Evolutionary conservation across 106 monocot genomes (phyloP).

Genomic region (Xerophyta viscosa): DNA sequence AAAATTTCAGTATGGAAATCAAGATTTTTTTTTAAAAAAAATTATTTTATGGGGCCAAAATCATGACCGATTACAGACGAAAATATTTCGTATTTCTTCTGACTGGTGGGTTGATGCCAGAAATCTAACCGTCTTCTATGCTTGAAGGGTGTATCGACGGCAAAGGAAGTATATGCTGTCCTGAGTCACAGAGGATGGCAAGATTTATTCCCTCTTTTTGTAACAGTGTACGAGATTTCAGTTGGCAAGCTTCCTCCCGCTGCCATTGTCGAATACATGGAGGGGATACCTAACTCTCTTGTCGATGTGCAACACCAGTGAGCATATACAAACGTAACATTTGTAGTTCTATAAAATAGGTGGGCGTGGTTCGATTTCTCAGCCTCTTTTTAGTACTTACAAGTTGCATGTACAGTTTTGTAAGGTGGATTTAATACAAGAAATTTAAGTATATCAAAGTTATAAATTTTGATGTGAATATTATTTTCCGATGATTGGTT

Average conservation of each 20-base stretch:
- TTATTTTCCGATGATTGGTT: no score
- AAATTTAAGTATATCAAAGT: no score
- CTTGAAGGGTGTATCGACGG: slow-evolving; percentile 77
- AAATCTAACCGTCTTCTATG: slow-evolving; percentile 1
- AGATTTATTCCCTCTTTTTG: slow-evolving; percentile 59
- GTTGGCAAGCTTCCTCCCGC: slow-evolving; percentile 54
- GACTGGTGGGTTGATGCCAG: no score
- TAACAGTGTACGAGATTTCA: slow-evolving; percentile 76
- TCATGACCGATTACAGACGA: neutral
- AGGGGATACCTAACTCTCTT: slow-evolving; percentile 27
- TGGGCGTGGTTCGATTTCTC: no score
- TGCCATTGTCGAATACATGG: slow-evolving; percentile 65
- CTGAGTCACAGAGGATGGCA: slow-evolving; percentile 62
- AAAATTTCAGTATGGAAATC: slow-evolving; percentile 5
- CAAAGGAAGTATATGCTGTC: slow-evolving; percentile 79
- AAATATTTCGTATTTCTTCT: neutral
- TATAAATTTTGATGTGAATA: no score
- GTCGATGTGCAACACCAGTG: slow-evolving; percentile 21
- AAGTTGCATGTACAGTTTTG: no score
- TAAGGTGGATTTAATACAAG: no score
- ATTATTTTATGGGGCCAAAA: neutral
- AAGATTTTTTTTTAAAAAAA: neutral
- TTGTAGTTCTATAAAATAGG: no score
- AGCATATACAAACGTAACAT: neutral
- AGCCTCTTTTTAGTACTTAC: no score